Conservation (phyloP, 441 rosid genomes). For the Hura crepitans region DNA sequence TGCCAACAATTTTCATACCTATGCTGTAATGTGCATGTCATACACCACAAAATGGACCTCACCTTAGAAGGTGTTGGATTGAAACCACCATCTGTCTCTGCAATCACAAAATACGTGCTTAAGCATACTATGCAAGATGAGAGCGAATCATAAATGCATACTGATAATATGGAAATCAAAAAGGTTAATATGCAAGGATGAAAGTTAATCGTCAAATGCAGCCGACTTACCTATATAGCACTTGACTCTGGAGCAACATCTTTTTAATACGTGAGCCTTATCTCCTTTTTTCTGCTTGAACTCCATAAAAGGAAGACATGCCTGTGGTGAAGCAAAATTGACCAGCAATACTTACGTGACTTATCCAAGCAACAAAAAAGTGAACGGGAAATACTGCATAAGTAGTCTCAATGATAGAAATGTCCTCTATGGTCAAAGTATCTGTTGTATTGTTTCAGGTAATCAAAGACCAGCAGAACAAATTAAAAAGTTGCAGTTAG, state of each 20-base stretch:
- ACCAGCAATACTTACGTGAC: background rate
- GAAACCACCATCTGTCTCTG: conserved; percentile 84
- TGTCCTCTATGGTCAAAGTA: background rate
- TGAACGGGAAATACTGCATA: background rate
- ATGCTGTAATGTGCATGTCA: too few relatives aligned
- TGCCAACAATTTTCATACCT: too few relatives aligned
- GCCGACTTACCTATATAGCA: conserved; percentile 56
- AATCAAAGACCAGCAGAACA: background rate
- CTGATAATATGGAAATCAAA: background rate
- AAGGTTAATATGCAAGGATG: background rate
- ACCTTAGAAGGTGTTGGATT: conserved; percentile 75
- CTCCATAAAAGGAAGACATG: conserved; percentile 65
- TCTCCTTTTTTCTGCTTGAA: conserved; percentile 47
- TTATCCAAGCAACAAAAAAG: background rate
- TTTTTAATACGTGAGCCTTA: conserved; percentile 46
- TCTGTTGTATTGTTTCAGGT: background rate
- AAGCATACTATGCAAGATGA: conserved; percentile 7
- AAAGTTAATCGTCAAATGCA: conserved; percentile 9
- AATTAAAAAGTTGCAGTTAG: background rate
- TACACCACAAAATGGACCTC: conserved; percentile 13
- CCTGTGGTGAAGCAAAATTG: conserved; percentile 32
- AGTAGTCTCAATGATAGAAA: background rate
- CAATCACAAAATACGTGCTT: conserved; percentile 23
- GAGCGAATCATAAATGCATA: background rate
- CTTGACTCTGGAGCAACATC: conserved; percentile 60